phyloP scores from a whole-genome alignment of 805 yeast species.

The Teunomyces barrocoloradensis region DNA sequence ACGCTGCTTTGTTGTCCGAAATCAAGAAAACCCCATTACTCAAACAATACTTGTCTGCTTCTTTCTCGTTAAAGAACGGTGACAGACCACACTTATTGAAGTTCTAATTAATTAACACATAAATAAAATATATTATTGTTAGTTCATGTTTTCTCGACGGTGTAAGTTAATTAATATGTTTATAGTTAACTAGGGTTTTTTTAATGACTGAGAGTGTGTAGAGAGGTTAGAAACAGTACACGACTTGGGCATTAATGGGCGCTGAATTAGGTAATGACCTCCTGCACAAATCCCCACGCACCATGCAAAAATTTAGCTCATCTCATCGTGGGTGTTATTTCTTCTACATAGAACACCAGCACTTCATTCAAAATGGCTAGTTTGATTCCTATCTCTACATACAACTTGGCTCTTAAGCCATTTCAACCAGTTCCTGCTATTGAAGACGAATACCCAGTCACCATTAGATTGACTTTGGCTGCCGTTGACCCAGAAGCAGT shows the following conservation, averaged over 20 bases:
- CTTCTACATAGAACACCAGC: constrained; percentile 10
- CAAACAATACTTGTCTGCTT: constrained; percentile 92
- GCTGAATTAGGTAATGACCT: background rate
- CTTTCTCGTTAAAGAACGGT: constrained; percentile 96
- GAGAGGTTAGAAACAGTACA: background rate
- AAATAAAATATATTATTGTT: constrained; percentile 3
- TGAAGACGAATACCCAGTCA: constrained; percentile 81
- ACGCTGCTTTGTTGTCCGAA: constrained; percentile 86
- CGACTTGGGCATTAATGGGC: background rate
- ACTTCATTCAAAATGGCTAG: constrained; percentile 51
- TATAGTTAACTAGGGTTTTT: constrained; percentile 2
- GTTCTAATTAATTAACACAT: constrained; percentile 55
- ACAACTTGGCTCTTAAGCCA: constrained; percentile 81
- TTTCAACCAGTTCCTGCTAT: constrained; percentile 85
- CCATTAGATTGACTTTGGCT: constrained; percentile 90
- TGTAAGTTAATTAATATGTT: constrained; percentile 1
- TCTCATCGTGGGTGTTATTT: constrained; percentile 10
- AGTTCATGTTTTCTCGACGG: constrained; percentile 1
- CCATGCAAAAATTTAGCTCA: constrained; percentile 10
- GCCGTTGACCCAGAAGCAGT: constrained; percentile 89
- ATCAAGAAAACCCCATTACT: constrained; percentile 96
- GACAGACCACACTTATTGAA: constrained; percentile 98
- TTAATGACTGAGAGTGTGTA: background rate
- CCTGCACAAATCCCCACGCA: constrained; percentile 2
- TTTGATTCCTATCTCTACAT: constrained; percentile 81